These are phyloP conservation scores for Stropharia rugosoannulata DNA, from an alignment of 768 basidiomycete genomes.

Conservation along the genomic window DNA sequence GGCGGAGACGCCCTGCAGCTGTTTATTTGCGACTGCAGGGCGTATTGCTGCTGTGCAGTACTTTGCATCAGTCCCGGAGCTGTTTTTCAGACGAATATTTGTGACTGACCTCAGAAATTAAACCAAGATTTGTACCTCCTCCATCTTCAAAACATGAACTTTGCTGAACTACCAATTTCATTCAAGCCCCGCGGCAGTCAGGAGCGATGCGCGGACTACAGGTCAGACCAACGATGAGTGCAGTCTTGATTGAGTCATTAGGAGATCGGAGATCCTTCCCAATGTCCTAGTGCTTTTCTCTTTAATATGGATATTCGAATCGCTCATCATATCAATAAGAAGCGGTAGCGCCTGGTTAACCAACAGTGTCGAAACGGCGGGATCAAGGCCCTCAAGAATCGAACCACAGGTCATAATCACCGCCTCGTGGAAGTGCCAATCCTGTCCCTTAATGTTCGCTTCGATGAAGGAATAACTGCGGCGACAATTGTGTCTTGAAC, in stretches of 20 bases:
- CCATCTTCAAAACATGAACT: slow-evolving; percentile 65
- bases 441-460: slow-evolving; percentile 84
- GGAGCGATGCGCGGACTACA: slow-evolving; percentile 84
- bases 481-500: slow-evolving; percentile 90
- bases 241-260: slow-evolving; percentile 81
- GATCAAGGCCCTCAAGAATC: slow-evolving; percentile 95
- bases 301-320: slow-evolving; percentile 90
- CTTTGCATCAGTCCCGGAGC: slow-evolving; percentile 85
- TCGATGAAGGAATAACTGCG: slow-evolving; percentile 98
- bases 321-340: slow-evolving; percentile 93
- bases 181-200: slow-evolving; percentile 95
- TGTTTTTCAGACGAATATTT: slow-evolving; percentile 24
- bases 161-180: slow-evolving; percentile 93
- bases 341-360: slow-evolving; percentile 93
- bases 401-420: slow-evolving; percentile 99
- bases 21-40: too few relatives aligned
- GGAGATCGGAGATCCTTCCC: slow-evolving; percentile 89
- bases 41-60: slow-evolving; percentile 94
- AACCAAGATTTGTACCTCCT: slow-evolving; percentile 51
- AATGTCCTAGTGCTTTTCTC: slow-evolving; percentile 98
- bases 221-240: slow-evolving; percentile 76
- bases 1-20: too few relatives aligned
- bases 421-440: slow-evolving; percentile 96
- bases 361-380: slow-evolving; percentile 80
- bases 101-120: neutral